Evolutionary conservation across 495 filamentous ascomycete genomes (phyloP).

Genomic region (Acidiella bohemica): DNA sequence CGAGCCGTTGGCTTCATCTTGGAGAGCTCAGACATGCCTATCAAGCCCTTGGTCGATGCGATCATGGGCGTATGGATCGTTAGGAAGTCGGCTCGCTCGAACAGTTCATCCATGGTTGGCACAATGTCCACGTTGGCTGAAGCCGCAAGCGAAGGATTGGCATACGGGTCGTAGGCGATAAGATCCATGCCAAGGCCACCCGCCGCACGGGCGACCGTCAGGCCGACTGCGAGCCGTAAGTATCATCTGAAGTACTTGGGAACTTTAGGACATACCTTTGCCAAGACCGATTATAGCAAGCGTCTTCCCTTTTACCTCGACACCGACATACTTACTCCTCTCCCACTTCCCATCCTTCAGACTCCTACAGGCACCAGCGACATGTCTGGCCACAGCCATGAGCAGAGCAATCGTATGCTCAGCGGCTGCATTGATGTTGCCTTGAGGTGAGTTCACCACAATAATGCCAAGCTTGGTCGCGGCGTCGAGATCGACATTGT

Average conservation of each 20-base stretch:
- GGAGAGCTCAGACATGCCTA: conserved; percentile 45
- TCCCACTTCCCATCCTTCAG: conserved; percentile 55
- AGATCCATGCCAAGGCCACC: conserved; percentile 57
- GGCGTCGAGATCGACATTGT: conserved; percentile 57
- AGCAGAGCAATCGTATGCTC: conserved; percentile 50
- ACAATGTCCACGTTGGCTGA: conserved; percentile 44
- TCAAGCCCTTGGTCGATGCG: conserved; percentile 53
- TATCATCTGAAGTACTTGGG: neutral
- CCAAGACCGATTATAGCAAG: conserved; percentile 56
- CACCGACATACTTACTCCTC: conserved; percentile 50
- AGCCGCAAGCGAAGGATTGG: conserved; percentile 44
- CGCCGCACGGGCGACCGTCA: conserved; percentile 56
- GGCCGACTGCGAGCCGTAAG: conserved; percentile 38
- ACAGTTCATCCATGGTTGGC: conserved; percentile 39
- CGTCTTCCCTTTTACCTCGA: conserved; percentile 57
- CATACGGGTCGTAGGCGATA: conserved; percentile 54
- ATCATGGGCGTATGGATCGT: conserved; percentile 66
- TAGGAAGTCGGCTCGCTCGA: conserved; percentile 52
- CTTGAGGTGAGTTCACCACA: conserved; percentile 55
- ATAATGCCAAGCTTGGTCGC: conserved; percentile 54
- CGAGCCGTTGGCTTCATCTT: conserved; percentile 43
- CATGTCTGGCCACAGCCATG: conserved; percentile 50
- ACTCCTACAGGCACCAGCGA: conserved; percentile 44
- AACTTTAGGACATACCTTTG: conserved; percentile 34
- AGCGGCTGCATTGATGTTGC: conserved; percentile 58